Base-by-base conservation (phyloP, 2,329 filamentous ascomycete species). In the Colletotrichum chrysophilum region DNA sequence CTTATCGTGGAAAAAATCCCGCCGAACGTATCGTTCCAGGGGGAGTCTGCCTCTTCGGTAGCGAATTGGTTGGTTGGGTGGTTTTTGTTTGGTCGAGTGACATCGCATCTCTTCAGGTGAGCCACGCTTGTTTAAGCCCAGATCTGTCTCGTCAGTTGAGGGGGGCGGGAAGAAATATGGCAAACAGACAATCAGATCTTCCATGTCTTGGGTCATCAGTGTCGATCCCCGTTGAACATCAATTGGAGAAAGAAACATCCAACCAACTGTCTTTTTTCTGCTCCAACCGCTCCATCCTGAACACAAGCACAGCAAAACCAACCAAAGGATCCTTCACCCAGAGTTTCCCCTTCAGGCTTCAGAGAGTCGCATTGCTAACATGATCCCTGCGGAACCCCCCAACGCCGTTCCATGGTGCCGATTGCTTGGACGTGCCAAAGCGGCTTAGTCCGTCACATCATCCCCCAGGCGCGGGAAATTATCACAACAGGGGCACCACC, bases 381-480 rank as follows among this genome's bases (percentile, higher is more conserved):
- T 36, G 71, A 70, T 43, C 72, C 68, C 69, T 61, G 55, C 61
- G 34, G 26, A 43, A 61, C 38, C 69, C 43, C n/a, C n/a, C 48
- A 67, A 48, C 34, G 65, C 62, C 56, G 32, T 68, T 73, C 69
- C 70, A 68, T 75, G 70, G 70, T 32, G 73, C 70, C 38, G 64
- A 64, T 65, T 62, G 73, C 73, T 75, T 75, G 69, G 73, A 75
- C 73, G 69, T 68, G 73, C 73, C 73, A 75, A 75, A 75, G 73
- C 73, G 70, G 73, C 21, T 58, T 75, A 75, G 73, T 32, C 64
- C 73, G 73, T 75, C 73, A 75, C 73, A 68, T 68, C 73, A 67
- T 67, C 70, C 73, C 43, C 64, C 56, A 64, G 56, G 70, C 16
- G 56, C 64, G 70, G 73, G 73, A 75, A 73, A 75, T 75, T 75